Percentiles rank a stretch among this genome's conserved stretches.
phyloP scores from a whole-genome alignment of 2,329 filamentous ascomycete species.

The Cladosporium colombiae region DNA sequence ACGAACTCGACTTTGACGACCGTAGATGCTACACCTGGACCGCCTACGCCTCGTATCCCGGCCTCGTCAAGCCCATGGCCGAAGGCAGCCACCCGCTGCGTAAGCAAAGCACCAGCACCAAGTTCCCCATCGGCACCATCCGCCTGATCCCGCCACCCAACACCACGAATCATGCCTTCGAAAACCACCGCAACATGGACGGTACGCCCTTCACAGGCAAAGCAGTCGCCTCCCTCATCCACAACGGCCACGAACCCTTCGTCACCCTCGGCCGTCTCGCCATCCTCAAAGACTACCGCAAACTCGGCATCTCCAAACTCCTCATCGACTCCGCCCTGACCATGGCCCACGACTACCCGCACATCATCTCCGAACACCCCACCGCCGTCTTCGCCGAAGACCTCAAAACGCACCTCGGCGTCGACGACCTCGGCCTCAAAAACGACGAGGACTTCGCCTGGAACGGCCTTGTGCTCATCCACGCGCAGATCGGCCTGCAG shows the following conservation, averaged over 20 bases:
- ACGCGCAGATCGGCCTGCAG: slow-evolving; percentile 71
- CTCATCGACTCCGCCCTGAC: slow-evolving; percentile 66
- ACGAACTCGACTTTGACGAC: slow-evolving; percentile 83
- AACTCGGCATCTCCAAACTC: slow-evolving; percentile 60
- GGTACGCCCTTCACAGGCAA: slow-evolving; percentile 28
- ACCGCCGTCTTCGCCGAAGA: slow-evolving; percentile 33
- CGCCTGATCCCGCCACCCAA: slow-evolving; percentile 83
- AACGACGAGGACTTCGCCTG: slow-evolving; percentile 52
- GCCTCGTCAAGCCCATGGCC: slow-evolving; percentile 26
- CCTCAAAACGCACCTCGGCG: slow-evolving; percentile 36
- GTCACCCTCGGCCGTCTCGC: slow-evolving; percentile 80
- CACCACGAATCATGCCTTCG: slow-evolving; percentile 16
- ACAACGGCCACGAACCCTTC: slow-evolving; percentile 70
- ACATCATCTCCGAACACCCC: slow-evolving; percentile 42
- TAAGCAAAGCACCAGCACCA: slow-evolving; percentile 40
- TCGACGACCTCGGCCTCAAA: slow-evolving; percentile 28
- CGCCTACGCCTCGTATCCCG: slow-evolving; percentile 66
- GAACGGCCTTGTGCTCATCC: slow-evolving; percentile 74
- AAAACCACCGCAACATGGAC: slow-evolving; percentile 19
- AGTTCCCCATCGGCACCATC: slow-evolving; percentile 70
- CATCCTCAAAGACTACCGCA: slow-evolving; percentile 54
- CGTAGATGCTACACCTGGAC: slow-evolving; percentile 71
- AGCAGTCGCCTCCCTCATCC: slow-evolving; percentile 46
- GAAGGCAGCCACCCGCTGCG: slow-evolving; percentile 25
- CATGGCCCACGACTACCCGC: slow-evolving; percentile 67